Base-by-base conservation (phyloP, 169 alveolate genomes). In the Plasmodium billcollinsi region DNA sequence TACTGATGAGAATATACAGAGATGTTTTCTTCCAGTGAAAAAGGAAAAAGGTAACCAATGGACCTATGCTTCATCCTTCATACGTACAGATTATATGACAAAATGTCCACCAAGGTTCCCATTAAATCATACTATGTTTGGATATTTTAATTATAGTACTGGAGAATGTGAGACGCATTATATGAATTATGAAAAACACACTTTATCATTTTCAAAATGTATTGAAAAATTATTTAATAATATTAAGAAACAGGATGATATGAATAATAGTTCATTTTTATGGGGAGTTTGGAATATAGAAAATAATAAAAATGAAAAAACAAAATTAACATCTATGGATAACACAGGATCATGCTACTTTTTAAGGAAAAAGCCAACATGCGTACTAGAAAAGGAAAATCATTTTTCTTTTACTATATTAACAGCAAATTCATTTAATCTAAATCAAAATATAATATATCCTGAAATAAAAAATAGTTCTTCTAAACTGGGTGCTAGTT, bases 81-180 rank as follows among this genome's bases (percentile, higher is more conserved):
- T 76, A 52, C 89, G 89, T 21, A 62, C 89, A 45, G 89, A 76
- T 63, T 76, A 76, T 59, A 39, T 65, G 61, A 65, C 71, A 52
- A 76, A 76, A 49, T 76, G 89, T 45, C 89, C 89, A 11, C 89
- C 89, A 26, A 76, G 89, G 54, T 76, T 39, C 39, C 89, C 89
- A 29, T 39, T 76, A 59, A 76, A 76, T 76, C 56, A 76, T 76
- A 76, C 72, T 15, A 76, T 29, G 67, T 76, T 76, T 50, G 89
- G 89, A 20, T 76, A 76, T 59, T 76, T 49, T 71, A 65, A 76
- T 29, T 3, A 76, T 47, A 76, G 71, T 2, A 76, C 78, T 33
- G 89, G 89, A 24, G 62, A 65, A 26, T 76, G 89, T 26, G 74
- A 65, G 29, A 59, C 78, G 15, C 14, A 74, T 65, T 56, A 15